Evolutionary conservation across 2,329 filamentous ascomycete genomes (phyloP), one percentile per base, ranked within the genome.

Genomic region (Dryadomyces quercus-mongolicae): DNA sequence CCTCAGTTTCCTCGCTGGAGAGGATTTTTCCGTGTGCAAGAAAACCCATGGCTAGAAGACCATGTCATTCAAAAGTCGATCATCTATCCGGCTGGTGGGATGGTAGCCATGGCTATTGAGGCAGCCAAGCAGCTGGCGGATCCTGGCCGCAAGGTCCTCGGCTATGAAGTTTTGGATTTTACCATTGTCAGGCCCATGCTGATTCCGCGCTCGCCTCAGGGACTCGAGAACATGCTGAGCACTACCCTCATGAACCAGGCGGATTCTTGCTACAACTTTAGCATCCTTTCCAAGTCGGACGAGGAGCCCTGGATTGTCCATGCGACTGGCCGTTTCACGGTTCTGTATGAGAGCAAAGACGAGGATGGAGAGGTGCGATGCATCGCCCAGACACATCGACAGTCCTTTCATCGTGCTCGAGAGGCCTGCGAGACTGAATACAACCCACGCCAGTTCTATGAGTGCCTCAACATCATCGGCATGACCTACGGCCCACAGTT

Each of bases 401-500:
- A 34, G n/a, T 56, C 18, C 54, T 64, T 63, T 51, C 56, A 62
- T 15, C 50, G 58, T 2, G 55, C 69, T 10, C 60, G 62, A 5
- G 31, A 57, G 5, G 51, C 54, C 0, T 73, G 70, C 61, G 62
- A 62, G 3, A 63, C 69, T 16, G n/a, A 54, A 1, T 44, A 74
- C 5, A 63, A 66, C 3, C 68, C 74, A 8, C 67, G 72, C 3
- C 72, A 77, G 52, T 63, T 79, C 4, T 80, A 80, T 56, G 74
- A 78, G 56, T 63, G 66, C 5, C 65, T 79, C 6, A 71, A 78
- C 53, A 68, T 71, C 10, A 68, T 76, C 1, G 76, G 76, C 13
- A 72, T 79, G 65, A 71, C 74, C 50, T 79, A 79, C 53, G 76
- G 76, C 0, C 64, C 70, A 1, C 61, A 70, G 2, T 79, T 79